These are phyloP conservation scores for Cercis canadensis DNA, from an alignment of 306 rosid species.

Conservation along the genomic window DNA sequence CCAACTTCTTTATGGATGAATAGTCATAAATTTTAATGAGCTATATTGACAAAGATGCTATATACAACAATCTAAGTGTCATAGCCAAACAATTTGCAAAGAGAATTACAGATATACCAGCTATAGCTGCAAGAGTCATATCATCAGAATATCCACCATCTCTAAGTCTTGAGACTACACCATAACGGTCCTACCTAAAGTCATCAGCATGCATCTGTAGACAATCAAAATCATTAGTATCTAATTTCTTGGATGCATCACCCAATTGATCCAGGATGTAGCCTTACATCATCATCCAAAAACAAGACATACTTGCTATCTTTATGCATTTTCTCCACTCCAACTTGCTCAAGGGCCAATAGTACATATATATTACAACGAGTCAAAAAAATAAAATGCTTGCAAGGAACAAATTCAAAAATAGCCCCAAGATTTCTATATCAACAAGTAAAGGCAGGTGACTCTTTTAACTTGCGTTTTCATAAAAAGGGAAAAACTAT, in stretches of 20 bases:
- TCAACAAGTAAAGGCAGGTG: neutral
- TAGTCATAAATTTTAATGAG: too few species aligned
- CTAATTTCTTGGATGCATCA: conserved; percentile 31
- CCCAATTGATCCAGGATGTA: conserved; percentile 87
- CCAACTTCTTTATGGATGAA: neutral
- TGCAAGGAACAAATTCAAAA: conserved; percentile 27
- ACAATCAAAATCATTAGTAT: conserved; percentile 45
- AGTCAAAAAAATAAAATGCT: conserved; percentile 10
- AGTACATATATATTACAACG: conserved; percentile 29
- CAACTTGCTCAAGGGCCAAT: conserved; percentile 65
- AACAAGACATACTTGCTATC: conserved; percentile 82
- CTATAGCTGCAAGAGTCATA: conserved; percentile 97
- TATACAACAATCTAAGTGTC: conserved; percentile 9
- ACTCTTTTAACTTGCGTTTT: conserved; percentile 23
- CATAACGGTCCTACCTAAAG: conserved; percentile 78
- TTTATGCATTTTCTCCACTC: conserved; percentile 91
- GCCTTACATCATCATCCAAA: conserved; percentile 96
- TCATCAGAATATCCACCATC: conserved; percentile 99
- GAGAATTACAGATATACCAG: conserved; percentile 82
- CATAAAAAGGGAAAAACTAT: conserved; percentile 11
- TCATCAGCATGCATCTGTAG: conserved; percentile 97
- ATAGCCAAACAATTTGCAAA: neutral
- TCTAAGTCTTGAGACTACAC: conserved; percentile 83
- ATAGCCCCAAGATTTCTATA: conserved; percentile 30
- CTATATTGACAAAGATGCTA: neutral